Base-by-base conservation (phyloP, 73 alveolate species). In the Paraurostyla sp. region DNA sequence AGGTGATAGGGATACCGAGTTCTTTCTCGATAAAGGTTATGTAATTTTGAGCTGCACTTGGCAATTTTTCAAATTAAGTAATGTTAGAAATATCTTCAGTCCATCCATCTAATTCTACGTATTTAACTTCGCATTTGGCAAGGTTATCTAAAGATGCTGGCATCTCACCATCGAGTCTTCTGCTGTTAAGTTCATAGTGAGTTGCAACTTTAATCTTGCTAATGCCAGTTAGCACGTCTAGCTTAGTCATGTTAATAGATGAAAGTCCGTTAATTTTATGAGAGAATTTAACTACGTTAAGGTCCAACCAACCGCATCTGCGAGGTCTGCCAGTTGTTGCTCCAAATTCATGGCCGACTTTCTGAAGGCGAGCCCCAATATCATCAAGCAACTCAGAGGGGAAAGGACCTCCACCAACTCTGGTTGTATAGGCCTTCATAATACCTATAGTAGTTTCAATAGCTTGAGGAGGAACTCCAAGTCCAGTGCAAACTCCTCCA, bases 351-450 rank as follows among this genome's bases (percentile, higher is more conserved):
- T 93, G 97, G 0, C 99, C 99, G n/a, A 85, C 93, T 50, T 92
- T 89, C 69, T 93, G 91, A 2, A 96, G 85, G 32, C 90, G 91
- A 41, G 85, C 91, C 49, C 98, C 98, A 43, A 54, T 73, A 41
- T 92, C 95, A 51, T 92, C 95, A 22, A 71, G 78, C 20, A 95
- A 92, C 87, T 97, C 99, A 42, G 99, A 97, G 0, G 99, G 99
- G 95, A 97, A 97, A 29, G 99, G 99, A 25, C 99, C 99, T 49
- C 93, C 99, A 0, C 99, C 99, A 11, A 97, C 99, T 89, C 99
- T 95, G 7, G 99, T 97, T 0, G 99, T 95, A 78, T 97, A 97
- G 42, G 99, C 99, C 86, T 97, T 97, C 60, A 96, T 97, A 35
- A 97, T 94, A 48, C 99, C 99, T 16, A 97, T 94, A 33, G 92